These are phyloP conservation scores for Podaxis sp. DNA, from an alignment of 768 basidiomycete genomes.

Conservation along the genomic window DNA sequence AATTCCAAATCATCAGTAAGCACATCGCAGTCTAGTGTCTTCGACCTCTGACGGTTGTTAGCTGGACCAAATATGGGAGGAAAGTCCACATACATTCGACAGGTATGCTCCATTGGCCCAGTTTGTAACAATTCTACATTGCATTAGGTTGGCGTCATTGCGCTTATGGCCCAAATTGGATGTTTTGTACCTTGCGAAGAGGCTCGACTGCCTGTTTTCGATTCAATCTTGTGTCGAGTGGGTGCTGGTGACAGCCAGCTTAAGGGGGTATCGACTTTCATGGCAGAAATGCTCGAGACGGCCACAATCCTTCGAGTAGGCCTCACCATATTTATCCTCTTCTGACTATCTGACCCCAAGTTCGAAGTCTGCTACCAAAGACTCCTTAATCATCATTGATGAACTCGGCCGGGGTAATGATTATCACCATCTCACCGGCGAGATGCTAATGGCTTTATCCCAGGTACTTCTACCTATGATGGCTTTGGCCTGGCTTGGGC, in stretches of 20 bases:
- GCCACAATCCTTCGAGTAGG: constrained; percentile 87
- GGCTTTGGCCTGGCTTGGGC: constrained; percentile 99
- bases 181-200: constrained; percentile 92
- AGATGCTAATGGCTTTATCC: neutral
- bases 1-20: constrained; percentile 94
- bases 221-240: constrained; percentile 92
- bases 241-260: constrained; percentile 97
- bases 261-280: constrained; percentile 98
- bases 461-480: constrained; percentile 94
- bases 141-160: constrained; percentile 81
- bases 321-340: constrained; percentile 6
- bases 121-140: neutral
- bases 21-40: neutral
- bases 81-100: constrained; percentile 95
- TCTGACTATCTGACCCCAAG: neutral
- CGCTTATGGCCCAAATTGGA: constrained; percentile 93
- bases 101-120: constrained; percentile 40
- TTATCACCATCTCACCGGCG: neutral
- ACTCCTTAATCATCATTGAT: constrained; percentile 96
- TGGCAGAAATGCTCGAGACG: constrained; percentile 99
- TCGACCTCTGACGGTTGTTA: constrained; percentile 24
- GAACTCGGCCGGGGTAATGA: constrained; percentile 82
- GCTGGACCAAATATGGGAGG: constrained; percentile 99
- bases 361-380: constrained; percentile 78
- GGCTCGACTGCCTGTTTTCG: constrained; percentile 88